These are phyloP conservation scores for Globisporangium echinulatum DNA, from an alignment of 352 stramenopile species.

Conservation along the genomic window DNA sequence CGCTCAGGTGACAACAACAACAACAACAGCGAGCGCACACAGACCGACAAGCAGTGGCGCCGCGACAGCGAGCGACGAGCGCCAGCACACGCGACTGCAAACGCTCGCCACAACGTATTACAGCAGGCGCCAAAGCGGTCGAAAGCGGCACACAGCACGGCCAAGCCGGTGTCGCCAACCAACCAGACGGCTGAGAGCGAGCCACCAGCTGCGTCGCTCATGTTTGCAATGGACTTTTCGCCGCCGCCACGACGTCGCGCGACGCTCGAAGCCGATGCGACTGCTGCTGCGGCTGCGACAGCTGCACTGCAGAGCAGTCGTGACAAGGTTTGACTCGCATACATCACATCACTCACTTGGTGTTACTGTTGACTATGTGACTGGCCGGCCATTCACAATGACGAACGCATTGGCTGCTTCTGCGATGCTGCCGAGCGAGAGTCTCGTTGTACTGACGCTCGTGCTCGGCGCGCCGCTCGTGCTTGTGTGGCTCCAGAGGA, in stretches of 20 bases:
- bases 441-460: not conserved
- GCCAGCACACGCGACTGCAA: not conserved
- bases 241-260: constrained; percentile 17
- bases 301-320: not conserved
- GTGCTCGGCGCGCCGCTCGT: not conserved
- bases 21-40: not conserved
- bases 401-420: too few relatives aligned
- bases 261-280: constrained; percentile 10
- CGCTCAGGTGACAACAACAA: constrained; percentile 11
- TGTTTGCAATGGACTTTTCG: constrained; percentile 13
- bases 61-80: constrained; percentile 12
- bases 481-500: not conserved
- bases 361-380: not conserved
- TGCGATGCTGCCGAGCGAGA: too few relatives aligned
- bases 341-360: not conserved
- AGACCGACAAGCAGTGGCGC: constrained; percentile 16
- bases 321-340: constrained; percentile 14
- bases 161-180: constrained; percentile 11
- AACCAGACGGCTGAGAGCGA: constrained; percentile 17
- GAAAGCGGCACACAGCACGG: constrained; percentile 21
- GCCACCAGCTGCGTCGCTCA: not conserved
- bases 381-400: too few relatives aligned
- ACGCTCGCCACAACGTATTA: not conserved
- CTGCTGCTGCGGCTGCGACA: not conserved
- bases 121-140: constrained; percentile 11